Base-by-base conservation (phyloP, 768 basidiomycete species). In the Lactifluus piperatus region DNA sequence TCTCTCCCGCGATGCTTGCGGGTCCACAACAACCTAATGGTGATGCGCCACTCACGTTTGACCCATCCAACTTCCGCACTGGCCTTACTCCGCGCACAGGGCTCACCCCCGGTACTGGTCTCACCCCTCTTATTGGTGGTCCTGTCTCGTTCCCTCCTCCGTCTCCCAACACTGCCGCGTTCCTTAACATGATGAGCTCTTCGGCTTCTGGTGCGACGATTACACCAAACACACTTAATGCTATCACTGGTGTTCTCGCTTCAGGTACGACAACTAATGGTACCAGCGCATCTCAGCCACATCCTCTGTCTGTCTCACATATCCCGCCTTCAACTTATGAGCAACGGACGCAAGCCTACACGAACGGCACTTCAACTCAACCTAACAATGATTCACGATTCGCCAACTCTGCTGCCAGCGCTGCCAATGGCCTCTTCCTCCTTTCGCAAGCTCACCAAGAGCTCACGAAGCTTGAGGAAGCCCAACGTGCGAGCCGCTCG, bases 381-480 rank as follows among this genome's bases (percentile, higher is more conserved):
- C 57, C 34, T 20, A 43, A 51, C 24, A 43, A 51, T 50, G 62
- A 66, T 43, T 26, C 57, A 52, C 56, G 59, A 51, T 77, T 73
- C 48, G 71, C 69, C 62, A 56, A 61, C 27, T 73, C 75, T 22
- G 74, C 86, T 3, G 77, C 77, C 49, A 84, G 75, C 43, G 81
- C 92, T 54, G 88, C 92, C 52, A 97, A 95, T 69, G 94, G 94
- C 27, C 82, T 97, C 47, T 97, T 94, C 75, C 77, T 97, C 49
- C 84, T 97, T 54, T 88, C 85, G 1, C 94, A 97, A 73, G 94
- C 94, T 27, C 94, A 97, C 69, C 94, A 97, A 71, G 94, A 95
- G 77, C 83, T 97, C 60, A 91, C 90, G 37, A 95, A 94, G 75
- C 84, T 91, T n/a, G 93, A 95, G 72, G 88, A 91, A 70, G 85